Evolutionary conservation across 768 basidiomycete genomes (phyloP).

Genomic region (Terana coerulea): DNA sequence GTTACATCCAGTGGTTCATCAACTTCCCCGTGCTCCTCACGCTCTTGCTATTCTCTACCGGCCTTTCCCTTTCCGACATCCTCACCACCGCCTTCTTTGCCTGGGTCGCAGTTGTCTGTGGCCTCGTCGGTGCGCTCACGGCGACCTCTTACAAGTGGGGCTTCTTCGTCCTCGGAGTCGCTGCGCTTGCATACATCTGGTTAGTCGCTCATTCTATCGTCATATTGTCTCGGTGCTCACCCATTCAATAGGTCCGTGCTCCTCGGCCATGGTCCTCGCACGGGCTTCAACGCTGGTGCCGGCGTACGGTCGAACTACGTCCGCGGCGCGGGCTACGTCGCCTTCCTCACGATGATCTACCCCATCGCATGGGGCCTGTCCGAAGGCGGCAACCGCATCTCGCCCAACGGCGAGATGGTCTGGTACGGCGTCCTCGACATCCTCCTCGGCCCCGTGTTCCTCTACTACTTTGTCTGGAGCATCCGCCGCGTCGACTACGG

Average conservation of each 20-base stretch:
- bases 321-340: slow-evolving; percentile 35
- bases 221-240: not conserved
- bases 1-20: slow-evolving; percentile 55
- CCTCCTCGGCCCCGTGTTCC: slow-evolving; percentile 35
- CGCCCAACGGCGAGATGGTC: slow-evolving; percentile 48
- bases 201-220: slow-evolving; percentile 26
- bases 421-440: slow-evolving; percentile 48
- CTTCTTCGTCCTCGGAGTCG: slow-evolving; percentile 42
- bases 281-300: slow-evolving; percentile 20
- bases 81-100: slow-evolving; percentile 43
- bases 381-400: slow-evolving; percentile 49
- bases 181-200: slow-evolving; percentile 46
- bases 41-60: slow-evolving; percentile 40
- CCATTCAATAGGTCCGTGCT: slow-evolving; percentile 21
- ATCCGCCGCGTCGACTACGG: slow-evolving; percentile 24
- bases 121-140: slow-evolving; percentile 49
- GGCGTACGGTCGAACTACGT: slow-evolving; percentile 27
- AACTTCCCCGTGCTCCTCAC: slow-evolving; percentile 50
- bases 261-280: slow-evolving; percentile 23
- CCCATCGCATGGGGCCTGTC: slow-evolving; percentile 53
- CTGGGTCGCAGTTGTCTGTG: slow-evolving; percentile 39
- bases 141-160: slow-evolving; percentile 49
- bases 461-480: slow-evolving; percentile 23
- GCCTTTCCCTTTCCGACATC: slow-evolving; percentile 43
- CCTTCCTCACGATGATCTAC: slow-evolving; percentile 51